Conservation (phyloP, 139 green algal species). For the Axilococcus clingmanii region DNA sequence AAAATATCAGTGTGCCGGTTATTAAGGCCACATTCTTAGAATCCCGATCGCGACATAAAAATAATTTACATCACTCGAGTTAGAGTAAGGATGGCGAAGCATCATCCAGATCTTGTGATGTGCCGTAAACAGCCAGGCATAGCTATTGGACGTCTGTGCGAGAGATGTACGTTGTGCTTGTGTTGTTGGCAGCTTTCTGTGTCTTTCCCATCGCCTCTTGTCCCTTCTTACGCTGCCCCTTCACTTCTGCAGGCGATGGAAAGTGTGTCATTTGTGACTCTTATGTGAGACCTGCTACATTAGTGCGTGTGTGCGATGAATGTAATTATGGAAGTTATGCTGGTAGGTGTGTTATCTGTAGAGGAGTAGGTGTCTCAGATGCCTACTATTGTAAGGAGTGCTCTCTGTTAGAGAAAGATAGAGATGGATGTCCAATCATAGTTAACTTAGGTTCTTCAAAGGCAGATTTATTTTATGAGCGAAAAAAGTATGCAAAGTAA, state of each 20-base stretch:
- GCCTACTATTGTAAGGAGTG: slow-evolving; percentile 99
- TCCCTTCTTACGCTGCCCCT: not conserved
- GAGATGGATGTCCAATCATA: slow-evolving; percentile 98
- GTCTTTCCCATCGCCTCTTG: not conserved
- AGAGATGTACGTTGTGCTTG: slow-evolving; percentile 64
- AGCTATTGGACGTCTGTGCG: slow-evolving; percentile 88
- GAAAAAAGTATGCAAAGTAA: slow-evolving; percentile 30
- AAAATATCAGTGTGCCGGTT: no score
- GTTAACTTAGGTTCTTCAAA: slow-evolving; percentile 95
- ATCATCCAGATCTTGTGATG: slow-evolving; percentile 94
- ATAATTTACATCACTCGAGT: no score
- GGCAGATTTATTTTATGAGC: slow-evolving; percentile 87
- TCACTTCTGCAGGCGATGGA: slow-evolving; percentile 64
- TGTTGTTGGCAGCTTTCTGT: not conserved
- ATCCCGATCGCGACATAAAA: no score
- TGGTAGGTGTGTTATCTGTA: slow-evolving; percentile 96
- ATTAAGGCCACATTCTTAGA: no score
- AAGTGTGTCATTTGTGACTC: slow-evolving; percentile 97
- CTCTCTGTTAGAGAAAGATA: slow-evolving; percentile 94
- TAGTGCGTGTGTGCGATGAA: slow-evolving; percentile 98
- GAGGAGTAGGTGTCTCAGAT: slow-evolving; percentile 87
- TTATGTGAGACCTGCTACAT: slow-evolving; percentile 86
- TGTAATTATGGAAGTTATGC: slow-evolving; percentile 97
- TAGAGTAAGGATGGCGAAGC: slow-evolving; percentile 47
- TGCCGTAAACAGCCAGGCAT: slow-evolving; percentile 97